Percentiles rank a stretch among this genome's conserved stretches.
These are phyloP conservation scores for Talaromyces nanjingensis DNA, from an alignment of 495 filamentous ascomycete genomes.

Conservation along the genomic window DNA sequence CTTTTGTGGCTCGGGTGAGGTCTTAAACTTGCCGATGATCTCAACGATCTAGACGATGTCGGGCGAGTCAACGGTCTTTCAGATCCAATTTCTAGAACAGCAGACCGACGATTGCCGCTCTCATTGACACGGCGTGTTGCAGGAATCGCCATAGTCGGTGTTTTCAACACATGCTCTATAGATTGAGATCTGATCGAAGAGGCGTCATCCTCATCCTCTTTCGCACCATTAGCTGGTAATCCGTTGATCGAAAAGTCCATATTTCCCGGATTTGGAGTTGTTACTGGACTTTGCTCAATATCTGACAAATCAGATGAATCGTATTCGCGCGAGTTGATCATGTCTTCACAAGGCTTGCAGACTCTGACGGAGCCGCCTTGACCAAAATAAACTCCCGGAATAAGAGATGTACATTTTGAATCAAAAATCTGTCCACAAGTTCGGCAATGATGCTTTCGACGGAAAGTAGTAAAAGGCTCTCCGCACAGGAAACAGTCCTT, in stretches of 20 bases:
- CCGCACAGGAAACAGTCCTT: constrained; percentile 95
- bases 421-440: constrained; percentile 94
- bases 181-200: constrained; percentile 40
- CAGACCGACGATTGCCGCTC: constrained; percentile 73
- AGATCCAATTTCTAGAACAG: constrained; percentile 84
- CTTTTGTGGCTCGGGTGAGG: constrained; percentile 68
- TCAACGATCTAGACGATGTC: constrained; percentile 89
- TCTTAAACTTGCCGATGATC: constrained; percentile 58
- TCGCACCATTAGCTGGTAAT: not conserved
- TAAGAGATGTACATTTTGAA: constrained; percentile 86
- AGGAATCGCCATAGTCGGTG: constrained; percentile 75
- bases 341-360: constrained; percentile 88
- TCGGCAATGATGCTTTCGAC: constrained; percentile 94
- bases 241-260: constrained; percentile 10
- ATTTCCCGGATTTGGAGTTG: constrained; percentile 26
- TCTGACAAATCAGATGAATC: constrained; percentile 85
- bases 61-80: constrained; percentile 68
- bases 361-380: constrained; percentile 79
- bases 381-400: constrained; percentile 81
- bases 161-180: constrained; percentile 38
- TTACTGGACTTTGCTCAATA: constrained; percentile 52
- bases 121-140: constrained; percentile 77
- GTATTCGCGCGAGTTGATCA: constrained; percentile 86
- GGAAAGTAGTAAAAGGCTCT: constrained; percentile 83
- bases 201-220: constrained; percentile 36